Evolutionary conservation across 169 alveolate species (phyloP).

Genomic region (Eimeria tenella): DNA sequence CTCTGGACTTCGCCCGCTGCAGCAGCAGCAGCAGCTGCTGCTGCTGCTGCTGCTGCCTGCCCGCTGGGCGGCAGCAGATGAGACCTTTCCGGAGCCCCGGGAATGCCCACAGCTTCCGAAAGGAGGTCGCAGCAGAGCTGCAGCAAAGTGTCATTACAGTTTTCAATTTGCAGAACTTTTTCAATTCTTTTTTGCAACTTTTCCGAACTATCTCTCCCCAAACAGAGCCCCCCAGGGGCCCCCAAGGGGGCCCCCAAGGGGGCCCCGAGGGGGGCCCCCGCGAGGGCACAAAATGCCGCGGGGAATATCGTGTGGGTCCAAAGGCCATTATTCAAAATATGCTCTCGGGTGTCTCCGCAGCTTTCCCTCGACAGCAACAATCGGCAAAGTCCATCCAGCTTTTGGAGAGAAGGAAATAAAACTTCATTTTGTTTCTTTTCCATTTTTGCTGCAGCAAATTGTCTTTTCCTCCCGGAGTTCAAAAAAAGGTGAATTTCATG

Average conservation of each 20-base stretch:
- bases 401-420: neutral
- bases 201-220: too few relatives aligned
- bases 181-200: neutral
- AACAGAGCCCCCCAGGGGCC: too few relatives aligned
- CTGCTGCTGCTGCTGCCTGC: too few relatives aligned
- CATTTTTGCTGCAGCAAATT: neutral
- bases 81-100: neutral
- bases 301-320: slow-evolving; percentile 7
- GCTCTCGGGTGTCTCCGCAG: neutral
- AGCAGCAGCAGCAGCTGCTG: too few relatives aligned
- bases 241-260: too few relatives aligned
- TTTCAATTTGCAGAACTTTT: neutral
- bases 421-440: neutral
- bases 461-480: neutral
- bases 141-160: neutral
- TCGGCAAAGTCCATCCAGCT: neutral
- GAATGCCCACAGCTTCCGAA: neutral
- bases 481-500: neutral
- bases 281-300: neutral
- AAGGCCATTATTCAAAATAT: neutral
- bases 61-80: too few relatives aligned
- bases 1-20: neutral
- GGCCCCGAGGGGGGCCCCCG: neutral
- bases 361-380: neutral
- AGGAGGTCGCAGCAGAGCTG: neutral